Evolutionary conservation across 2,329 filamentous ascomycete genomes (phyloP).

Genomic region (Aspergillus spinulosporus): DNA sequence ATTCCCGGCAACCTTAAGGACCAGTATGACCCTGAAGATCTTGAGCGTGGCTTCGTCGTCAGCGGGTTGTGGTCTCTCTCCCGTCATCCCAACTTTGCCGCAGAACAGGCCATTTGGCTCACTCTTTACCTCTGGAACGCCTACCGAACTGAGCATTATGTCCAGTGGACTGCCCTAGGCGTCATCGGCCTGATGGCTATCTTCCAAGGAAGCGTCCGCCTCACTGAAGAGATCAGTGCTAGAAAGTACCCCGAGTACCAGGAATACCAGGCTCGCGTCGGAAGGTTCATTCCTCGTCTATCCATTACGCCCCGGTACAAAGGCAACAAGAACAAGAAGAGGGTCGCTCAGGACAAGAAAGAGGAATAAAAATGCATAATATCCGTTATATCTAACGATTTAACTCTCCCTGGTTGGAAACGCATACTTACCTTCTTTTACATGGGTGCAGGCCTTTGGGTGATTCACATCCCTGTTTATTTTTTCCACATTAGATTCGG

Average conservation of each 20-base stretch:
- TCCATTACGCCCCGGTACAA: constrained; percentile 37
- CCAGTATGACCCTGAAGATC: constrained; percentile 66
- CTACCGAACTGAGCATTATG: constrained; percentile 66
- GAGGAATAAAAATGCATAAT: constrained; percentile 20
- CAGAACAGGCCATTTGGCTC: constrained; percentile 89
- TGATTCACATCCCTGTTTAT: neutral
- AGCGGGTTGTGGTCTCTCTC: constrained; percentile 83
- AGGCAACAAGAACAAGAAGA: constrained; percentile 25
- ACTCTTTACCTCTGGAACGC: constrained; percentile 85
- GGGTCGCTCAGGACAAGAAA: constrained; percentile 22
- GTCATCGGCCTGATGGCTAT: constrained; percentile 69
- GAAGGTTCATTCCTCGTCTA: constrained; percentile 71
- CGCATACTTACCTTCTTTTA: neutral
- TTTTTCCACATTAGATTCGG: neutral
- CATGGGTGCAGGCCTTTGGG: neutral
- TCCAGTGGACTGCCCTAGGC: constrained; percentile 78
- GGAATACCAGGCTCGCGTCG: constrained; percentile 78
- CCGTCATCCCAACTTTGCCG: constrained; percentile 91
- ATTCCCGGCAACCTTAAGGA: constrained; percentile 57
- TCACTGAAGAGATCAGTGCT: constrained; percentile 79
- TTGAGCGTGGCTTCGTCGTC: constrained; percentile 87
- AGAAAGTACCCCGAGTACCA: constrained; percentile 87
- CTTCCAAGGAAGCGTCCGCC: constrained; percentile 84
- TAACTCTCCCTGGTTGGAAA: neutral
- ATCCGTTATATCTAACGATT: neutral